These are phyloP conservation scores for Coemansia sp. DNA, from an alignment of 192 early-diverging fungal genomes.

Conservation along the genomic window DNA sequence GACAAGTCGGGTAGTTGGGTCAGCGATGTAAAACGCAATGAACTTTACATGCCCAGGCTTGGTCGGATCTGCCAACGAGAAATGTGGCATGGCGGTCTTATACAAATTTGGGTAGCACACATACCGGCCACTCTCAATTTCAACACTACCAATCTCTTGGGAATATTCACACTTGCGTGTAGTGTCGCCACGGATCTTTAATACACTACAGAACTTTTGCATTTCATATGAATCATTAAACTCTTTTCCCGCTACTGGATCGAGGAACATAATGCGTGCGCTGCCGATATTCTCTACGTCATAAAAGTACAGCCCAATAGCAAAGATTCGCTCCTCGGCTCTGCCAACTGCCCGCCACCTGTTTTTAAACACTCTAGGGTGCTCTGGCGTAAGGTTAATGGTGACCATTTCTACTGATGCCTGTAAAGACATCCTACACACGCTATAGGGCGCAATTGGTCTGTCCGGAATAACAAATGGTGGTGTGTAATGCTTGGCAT, in stretches of 20 bases:
- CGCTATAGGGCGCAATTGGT: slow-evolving; percentile 14
- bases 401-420: slow-evolving; percentile 70
- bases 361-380: slow-evolving; percentile 49
- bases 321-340: slow-evolving; percentile 65
- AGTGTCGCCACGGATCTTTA: background rate
- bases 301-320: slow-evolving; percentile 73
- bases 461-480: slow-evolving; percentile 21
- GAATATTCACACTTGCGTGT: background rate
- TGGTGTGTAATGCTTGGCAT: slow-evolving; percentile 26
- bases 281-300: slow-evolving; percentile 62
- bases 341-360: slow-evolving; percentile 71
- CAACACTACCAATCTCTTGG: background rate
- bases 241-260: background rate
- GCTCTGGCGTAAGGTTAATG: slow-evolving; percentile 64
- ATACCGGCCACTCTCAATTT: background rate
- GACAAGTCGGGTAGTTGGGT: background rate
- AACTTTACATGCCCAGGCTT: background rate
- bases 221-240: background rate
- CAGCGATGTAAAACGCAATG: background rate
- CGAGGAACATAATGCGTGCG: background rate
- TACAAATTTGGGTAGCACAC: background rate
- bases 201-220: background rate
- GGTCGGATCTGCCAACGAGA: background rate
- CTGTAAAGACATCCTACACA: slow-evolving; percentile 50
- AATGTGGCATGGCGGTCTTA: background rate